Evolutionary conservation across 108 stramenopile genomes (phyloP).

Genomic region (Aurantiochytrium sp.): DNA sequence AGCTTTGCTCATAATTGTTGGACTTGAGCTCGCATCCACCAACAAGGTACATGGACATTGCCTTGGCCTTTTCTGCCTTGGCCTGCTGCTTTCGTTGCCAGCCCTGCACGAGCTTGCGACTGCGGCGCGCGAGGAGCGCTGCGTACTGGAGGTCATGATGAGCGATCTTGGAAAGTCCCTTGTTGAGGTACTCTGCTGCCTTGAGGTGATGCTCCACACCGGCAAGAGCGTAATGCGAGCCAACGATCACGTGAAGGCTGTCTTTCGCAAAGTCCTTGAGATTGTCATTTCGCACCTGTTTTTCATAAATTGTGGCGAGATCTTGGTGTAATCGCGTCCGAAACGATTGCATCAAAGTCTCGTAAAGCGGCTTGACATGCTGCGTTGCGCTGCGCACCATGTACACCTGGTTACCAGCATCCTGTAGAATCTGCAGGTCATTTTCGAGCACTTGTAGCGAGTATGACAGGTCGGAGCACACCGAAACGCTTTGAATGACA

Average conservation of each 20-base stretch:
- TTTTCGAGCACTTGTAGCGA: neutral
- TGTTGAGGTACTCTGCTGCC: neutral
- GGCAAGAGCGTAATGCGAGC: neutral
- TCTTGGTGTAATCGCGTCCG: neutral
- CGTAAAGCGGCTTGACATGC: neutral
- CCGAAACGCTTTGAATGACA: neutral
- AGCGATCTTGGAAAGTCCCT: neutral
- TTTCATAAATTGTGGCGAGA: neutral
- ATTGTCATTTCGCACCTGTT: neutral
- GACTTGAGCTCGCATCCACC: neutral
- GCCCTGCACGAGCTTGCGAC: neutral
- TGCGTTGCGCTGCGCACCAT: no score
- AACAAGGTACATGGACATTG: neutral
- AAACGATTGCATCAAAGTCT: neutral
- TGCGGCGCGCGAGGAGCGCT: neutral
- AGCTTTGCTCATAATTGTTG: neutral
- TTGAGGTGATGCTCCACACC: conserved; percentile 5
- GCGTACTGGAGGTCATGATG: neutral
- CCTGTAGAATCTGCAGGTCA: neutral
- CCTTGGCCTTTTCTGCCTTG: neutral
- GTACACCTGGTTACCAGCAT: neutral
- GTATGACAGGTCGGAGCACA: neutral
- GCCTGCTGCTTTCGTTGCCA: neutral
- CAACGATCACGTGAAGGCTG: neutral
- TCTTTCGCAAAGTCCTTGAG: neutral